Percentiles rank a stretch among this genome's conserved stretches.
phyloP scores from a whole-genome alignment of 805 yeast genomes.

The Teunomyces atbi region DNA sequence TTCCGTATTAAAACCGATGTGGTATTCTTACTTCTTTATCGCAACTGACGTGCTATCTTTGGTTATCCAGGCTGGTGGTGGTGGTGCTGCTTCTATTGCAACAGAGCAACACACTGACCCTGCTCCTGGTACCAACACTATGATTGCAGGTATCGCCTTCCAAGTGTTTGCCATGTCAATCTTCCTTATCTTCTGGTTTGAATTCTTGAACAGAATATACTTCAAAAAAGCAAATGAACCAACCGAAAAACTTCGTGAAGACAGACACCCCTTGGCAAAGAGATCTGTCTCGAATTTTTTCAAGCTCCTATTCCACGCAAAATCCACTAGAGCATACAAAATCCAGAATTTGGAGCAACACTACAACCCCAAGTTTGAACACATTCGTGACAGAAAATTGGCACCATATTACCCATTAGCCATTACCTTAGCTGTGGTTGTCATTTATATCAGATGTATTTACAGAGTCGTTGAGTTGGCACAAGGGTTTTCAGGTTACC shows the following conservation, averaged over 20 bases:
- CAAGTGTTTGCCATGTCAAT: conserved; percentile 41
- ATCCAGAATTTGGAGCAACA: conserved; percentile 22
- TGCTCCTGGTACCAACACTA: conserved; percentile 32
- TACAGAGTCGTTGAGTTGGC: conserved; percentile 42
- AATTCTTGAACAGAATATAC: conserved; percentile 31
- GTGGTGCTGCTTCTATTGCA: conserved; percentile 32
- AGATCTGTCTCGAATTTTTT: conserved; percentile 25
- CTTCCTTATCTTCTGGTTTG: conserved; percentile 36
- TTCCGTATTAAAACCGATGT: conserved; percentile 39
- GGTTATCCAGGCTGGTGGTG: conserved; percentile 43
- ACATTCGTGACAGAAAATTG: conserved; percentile 24
- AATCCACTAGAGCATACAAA: conserved; percentile 22
- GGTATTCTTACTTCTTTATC: conserved; percentile 44
- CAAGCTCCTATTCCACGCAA: conserved; percentile 26
- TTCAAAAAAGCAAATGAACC: conserved; percentile 23
- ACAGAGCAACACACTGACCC: conserved; percentile 20
- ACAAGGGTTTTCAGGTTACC: conserved; percentile 37
- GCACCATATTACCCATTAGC: conserved; percentile 34
- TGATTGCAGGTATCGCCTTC: conserved; percentile 38
- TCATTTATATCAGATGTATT: conserved; percentile 31
- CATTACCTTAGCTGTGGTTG: conserved; percentile 29
- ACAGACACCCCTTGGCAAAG: conserved; percentile 16
- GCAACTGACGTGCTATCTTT: conserved; percentile 36
- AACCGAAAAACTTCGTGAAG: neutral
- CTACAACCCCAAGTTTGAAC: conserved; percentile 27